Evolutionary conservation across 305 asterid species (phyloP), one percentile per base, ranked within the genome.

Genomic region (Galium porrigens): DNA sequence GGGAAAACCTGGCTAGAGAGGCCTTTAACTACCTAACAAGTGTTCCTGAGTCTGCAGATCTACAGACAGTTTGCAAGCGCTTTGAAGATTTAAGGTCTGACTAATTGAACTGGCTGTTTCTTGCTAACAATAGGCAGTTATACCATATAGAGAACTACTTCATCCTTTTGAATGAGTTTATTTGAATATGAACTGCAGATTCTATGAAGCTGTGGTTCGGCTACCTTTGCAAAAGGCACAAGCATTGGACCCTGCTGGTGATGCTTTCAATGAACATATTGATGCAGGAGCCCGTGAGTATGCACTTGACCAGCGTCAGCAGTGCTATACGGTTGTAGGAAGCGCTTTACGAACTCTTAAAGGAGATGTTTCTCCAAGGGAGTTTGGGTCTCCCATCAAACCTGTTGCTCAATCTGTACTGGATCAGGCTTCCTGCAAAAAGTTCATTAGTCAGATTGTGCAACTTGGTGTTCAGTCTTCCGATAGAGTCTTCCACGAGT

Each of bases 141-240:
- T 4, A 42, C 64, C 37, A 10, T 39, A 12, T 34, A 7, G 7
- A 5, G 29, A 29, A 60, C 53, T 18, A 42, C 44, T n/a, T 61
- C 65, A 67, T 60, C 15, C 14, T 49, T 76, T 75, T 53, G 12
- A 49, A 32, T 32, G 65, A 68, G 74, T 76, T 39, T 78, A 74
- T 80, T 70, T 61, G 59, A 42, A 51, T 63, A 64, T 37, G 53
- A 61, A 51, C 74, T 85, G 82, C 91, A 92, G 99, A 75, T 92
- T 87, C 77, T 92, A 89, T 78, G 99, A 92, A 80, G 99, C 99
- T 66, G 99, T 89, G 41, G 97, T 89, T 64, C 84, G 84, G 34
- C 75, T 92, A 77, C 94, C 99, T 76, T 74, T 92, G 86, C 96
- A 86, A 74, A 92, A 83, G 84, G 99, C 99, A 34, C 95, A 84